Conservation (phyloP, 139 green algal genomes). For the Asterochloris erici region DNA sequence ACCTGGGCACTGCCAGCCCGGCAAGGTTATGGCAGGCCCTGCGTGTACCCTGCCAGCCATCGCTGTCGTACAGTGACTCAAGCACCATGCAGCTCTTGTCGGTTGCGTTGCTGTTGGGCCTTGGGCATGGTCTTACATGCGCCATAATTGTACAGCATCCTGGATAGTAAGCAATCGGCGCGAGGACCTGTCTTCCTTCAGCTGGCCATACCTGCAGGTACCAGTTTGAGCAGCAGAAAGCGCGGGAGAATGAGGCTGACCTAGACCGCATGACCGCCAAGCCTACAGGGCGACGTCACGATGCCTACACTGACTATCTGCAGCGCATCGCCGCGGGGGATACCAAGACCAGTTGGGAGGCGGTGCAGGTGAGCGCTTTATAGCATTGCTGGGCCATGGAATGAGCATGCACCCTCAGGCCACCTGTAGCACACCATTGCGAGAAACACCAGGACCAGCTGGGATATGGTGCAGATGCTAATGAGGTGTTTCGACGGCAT, state of each 20-base stretch:
- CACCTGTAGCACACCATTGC: background rate
- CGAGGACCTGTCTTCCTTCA: background rate
- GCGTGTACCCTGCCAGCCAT: background rate
- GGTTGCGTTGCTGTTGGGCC: background rate
- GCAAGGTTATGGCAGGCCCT: background rate
- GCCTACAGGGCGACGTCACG: slow-evolving; percentile 5
- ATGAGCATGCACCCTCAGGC: background rate
- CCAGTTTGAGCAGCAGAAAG: slow-evolving; percentile 17
- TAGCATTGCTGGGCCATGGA: background rate
- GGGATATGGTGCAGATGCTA: too few species aligned
- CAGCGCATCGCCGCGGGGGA: slow-evolving; percentile 6
- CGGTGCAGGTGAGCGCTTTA: background rate
- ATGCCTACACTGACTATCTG: slow-evolving; percentile 9
- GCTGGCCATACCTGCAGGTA: background rate
- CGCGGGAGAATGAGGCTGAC: slow-evolving; percentile 5
- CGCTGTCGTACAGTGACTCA: background rate
- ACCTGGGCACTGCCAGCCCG: background rate
- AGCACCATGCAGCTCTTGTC: background rate
- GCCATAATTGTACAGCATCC: background rate
- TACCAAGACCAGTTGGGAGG: slow-evolving; percentile 9
- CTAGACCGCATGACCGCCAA: slow-evolving; percentile 6
- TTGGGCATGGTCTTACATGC: too few species aligned
- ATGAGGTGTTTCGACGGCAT: background rate
- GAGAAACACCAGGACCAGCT: background rate
- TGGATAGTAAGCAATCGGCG: background rate